phyloP scores from a whole-genome alignment of 768 basidiomycete species.

The Lentinula detonsa region DNA sequence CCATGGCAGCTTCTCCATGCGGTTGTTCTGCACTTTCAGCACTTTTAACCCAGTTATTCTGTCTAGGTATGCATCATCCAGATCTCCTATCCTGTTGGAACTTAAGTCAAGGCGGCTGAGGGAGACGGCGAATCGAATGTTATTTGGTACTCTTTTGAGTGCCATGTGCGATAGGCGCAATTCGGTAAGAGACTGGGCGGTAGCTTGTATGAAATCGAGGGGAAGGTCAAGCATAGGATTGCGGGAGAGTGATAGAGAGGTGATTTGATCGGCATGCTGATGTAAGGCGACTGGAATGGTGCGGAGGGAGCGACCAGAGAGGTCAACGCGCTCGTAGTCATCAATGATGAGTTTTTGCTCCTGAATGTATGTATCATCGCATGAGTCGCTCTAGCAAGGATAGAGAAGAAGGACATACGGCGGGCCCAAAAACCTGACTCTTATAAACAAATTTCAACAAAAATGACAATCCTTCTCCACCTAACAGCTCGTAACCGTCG shows the following conservation, averaged over 20 bases:
- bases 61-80: conserved; percentile 82
- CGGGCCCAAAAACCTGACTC: conserved; percentile 57
- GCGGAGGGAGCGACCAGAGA: conserved; percentile 72
- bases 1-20: conserved; percentile 80
- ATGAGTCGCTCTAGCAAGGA: not conserved
- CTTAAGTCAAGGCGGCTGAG: conserved; percentile 83
- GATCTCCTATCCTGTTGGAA: conserved; percentile 84
- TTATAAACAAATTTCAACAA: conserved; percentile 90
- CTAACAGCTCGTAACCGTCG: conserved; percentile 75
- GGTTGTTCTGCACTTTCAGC: conserved; percentile 85
- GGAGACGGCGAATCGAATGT: conserved; percentile 66
- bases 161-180: conserved; percentile 87
- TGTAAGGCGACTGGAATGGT: conserved; percentile 88
- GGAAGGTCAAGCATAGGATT: conserved; percentile 97
- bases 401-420: conserved; percentile 34
- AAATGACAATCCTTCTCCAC: conserved; percentile 75
- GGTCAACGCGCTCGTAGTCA: conserved; percentile 72
- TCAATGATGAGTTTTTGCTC: conserved; percentile 71
- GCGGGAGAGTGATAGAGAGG: conserved; percentile 81
- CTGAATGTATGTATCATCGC: conserved; percentile 28
- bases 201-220: conserved; percentile 87
- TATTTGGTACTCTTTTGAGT: conserved; percentile 88
- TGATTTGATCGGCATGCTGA: conserved; percentile 75
- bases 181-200: conserved; percentile 73
- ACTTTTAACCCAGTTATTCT: conserved; percentile 62